A percentile compares a stretch with the other conserved stretches of the same genome.
phyloP scores from a whole-genome alignment of 495 filamentous ascomycete genomes.

The Acidiella bohemica region DNA sequence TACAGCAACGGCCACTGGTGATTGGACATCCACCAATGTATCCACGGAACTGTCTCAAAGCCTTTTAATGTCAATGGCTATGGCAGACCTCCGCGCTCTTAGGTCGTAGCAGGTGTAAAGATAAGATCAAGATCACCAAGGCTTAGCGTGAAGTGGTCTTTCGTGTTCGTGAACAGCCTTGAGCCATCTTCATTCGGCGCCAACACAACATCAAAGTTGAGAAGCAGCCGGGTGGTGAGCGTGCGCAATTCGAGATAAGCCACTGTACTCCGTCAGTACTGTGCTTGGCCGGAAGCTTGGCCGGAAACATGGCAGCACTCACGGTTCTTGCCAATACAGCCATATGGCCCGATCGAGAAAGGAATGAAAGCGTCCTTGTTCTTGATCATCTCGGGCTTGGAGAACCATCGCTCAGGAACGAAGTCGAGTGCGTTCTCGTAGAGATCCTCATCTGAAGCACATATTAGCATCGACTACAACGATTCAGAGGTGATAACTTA shows the following conservation, averaged over 20 bases:
- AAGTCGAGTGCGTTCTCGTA: conserved; percentile 33
- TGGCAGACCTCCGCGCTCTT: too few relatives aligned
- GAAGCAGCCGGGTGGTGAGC: conserved; percentile 32
- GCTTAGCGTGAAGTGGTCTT: conserved; percentile 34
- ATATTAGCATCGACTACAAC: not conserved
- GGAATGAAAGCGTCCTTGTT: conserved; percentile 39
- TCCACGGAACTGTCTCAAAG: too few relatives aligned
- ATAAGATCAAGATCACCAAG: conserved; percentile 20
- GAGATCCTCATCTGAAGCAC: conserved; percentile 22
- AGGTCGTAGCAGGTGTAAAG: conserved; percentile 1
- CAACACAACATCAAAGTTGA: conserved; percentile 33
- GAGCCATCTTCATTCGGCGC: conserved; percentile 32
- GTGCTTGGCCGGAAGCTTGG: too few relatives aligned
- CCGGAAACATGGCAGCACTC: not conserved
- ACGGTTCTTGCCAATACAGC: conserved; percentile 37
- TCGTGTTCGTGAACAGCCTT: conserved; percentile 25
- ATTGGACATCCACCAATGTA: too few relatives aligned
- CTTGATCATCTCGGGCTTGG: conserved; percentile 32
- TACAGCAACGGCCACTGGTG: too few relatives aligned
- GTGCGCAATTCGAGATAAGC: conserved; percentile 39
- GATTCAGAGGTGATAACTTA: conserved; percentile 18
- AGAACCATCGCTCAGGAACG: conserved; percentile 44
- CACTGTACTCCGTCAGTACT: conserved; percentile 16
- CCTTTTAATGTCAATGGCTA: too few relatives aligned
- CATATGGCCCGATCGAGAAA: conserved; percentile 33